These are phyloP conservation scores for Ocimum tenuiflorum DNA, from an alignment of 257 asterid species.

Conservation along the genomic window DNA sequence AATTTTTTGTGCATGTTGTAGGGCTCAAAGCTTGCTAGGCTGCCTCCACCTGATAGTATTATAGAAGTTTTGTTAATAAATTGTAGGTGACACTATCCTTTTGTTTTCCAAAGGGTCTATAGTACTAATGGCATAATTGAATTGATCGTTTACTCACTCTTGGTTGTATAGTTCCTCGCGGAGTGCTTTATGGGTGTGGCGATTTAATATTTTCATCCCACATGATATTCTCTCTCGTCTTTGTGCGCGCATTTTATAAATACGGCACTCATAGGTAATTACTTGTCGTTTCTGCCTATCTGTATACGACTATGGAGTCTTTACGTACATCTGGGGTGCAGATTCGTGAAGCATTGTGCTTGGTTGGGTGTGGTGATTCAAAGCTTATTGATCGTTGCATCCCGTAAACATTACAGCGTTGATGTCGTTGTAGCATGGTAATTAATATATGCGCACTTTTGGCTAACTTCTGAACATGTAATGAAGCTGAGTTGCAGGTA, in stretches of 20 bases:
- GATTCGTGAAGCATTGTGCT: slow-evolving; percentile 75
- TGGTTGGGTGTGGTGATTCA: slow-evolving; percentile 73
- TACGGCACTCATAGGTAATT: slow-evolving; percentile 61
- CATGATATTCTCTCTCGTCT: too few relatives aligned
- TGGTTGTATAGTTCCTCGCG: slow-evolving; percentile 68
- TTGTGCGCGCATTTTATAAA: slow-evolving; percentile 81
- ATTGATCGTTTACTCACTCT: background rate
- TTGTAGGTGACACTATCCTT: slow-evolving; percentile 29
- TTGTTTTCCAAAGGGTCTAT: background rate
- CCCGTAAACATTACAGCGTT: slow-evolving; percentile 93
- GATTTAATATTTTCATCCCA: slow-evolving; percentile 97
- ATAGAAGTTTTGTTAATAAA: slow-evolving; percentile 53
- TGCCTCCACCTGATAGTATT: slow-evolving; percentile 70
- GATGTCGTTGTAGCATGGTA: slow-evolving; percentile 98
- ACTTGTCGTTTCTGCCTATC: background rate
- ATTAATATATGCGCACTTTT: too few relatives aligned
- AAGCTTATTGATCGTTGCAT: slow-evolving; percentile 87
- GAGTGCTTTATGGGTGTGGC: slow-evolving; percentile 95
- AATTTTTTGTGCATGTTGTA: slow-evolving; percentile 24
- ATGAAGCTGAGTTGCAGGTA: slow-evolving; percentile 51
- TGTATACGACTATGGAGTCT: background rate
- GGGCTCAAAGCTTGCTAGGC: slow-evolving; percentile 90
- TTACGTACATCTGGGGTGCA: slow-evolving; percentile 22
- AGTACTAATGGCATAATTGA: background rate
- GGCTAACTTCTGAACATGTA: too few relatives aligned